phyloP scores from a whole-genome alignment of 2,329 filamentous ascomycete species.

The Colletotrichum lupini region DNA sequence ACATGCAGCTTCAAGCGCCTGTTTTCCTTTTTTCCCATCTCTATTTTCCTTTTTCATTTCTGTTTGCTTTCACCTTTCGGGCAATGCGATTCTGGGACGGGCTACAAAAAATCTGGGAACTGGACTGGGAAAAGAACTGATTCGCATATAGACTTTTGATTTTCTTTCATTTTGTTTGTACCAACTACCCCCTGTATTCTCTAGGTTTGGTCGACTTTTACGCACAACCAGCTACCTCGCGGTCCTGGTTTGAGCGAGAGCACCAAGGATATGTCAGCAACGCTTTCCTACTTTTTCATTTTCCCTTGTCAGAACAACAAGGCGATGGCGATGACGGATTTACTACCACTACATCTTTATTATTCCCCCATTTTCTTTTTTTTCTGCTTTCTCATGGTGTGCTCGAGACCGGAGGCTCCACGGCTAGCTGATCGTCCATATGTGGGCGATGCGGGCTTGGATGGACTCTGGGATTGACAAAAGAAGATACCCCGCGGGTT shows the following conservation, averaged over 20 bases:
- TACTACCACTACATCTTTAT: slow-evolving; percentile 4
- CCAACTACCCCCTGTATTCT: slow-evolving; percentile 17
- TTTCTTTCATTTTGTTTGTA: slow-evolving; percentile 27
- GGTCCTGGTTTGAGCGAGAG: slow-evolving; percentile 13
- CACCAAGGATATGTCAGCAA: slow-evolving; percentile 34
- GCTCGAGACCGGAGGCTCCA: slow-evolving; percentile 17
- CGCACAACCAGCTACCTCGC: slow-evolving; percentile 21
- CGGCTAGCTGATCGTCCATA: slow-evolving; percentile 2
- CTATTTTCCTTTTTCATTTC: slow-evolving; percentile 3
- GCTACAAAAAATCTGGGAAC: slow-evolving; percentile 36
- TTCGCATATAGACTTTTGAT: slow-evolving; percentile 36
- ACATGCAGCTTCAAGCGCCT: slow-evolving; percentile 17
- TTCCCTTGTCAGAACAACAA: slow-evolving; percentile 33
- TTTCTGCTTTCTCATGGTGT: slow-evolving; percentile 17
- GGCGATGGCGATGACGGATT: slow-evolving; percentile 28
- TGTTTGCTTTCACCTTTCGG: not conserved
- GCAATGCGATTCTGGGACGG: slow-evolving; percentile 26
- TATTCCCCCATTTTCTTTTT: slow-evolving; percentile 5
- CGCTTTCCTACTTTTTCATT: slow-evolving; percentile 27
- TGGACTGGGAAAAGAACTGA: slow-evolving; percentile 36
- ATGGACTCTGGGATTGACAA: slow-evolving; percentile 32
- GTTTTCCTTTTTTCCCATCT: slow-evolving; percentile 1
- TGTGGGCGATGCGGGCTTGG: slow-evolving; percentile 21
- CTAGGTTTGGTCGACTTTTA: slow-evolving; percentile 3
- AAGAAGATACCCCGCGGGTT: slow-evolving; percentile 35